Evolutionary conservation across 1,139 yeast genomes (phyloP).

Genomic region (Yamadazyma buinensis): DNA sequence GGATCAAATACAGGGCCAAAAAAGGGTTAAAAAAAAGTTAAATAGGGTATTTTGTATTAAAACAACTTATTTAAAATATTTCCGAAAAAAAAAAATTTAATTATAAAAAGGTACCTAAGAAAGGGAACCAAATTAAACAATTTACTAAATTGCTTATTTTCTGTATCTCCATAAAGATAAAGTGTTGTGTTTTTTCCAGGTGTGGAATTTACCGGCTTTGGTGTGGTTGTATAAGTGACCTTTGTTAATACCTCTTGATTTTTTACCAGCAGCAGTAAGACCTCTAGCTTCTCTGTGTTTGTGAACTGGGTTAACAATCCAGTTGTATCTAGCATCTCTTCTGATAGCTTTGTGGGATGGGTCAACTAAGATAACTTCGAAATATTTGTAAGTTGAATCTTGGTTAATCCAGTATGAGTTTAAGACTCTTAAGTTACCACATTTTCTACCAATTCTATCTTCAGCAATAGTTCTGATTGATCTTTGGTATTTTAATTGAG

Average conservation of each 20-base stretch:
- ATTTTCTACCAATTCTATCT: conserved; percentile 99
- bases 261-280: conserved; percentile 96
- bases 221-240: conserved; percentile 99
- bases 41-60: not conserved
- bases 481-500: conserved; percentile 99
- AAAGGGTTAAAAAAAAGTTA: too few relatives aligned
- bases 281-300: conserved; percentile 99
- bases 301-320: conserved; percentile 99
- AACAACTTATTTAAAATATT: too few relatives aligned
- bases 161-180: conserved; percentile 99
- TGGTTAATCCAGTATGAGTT: conserved; percentile 99
- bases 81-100: too few relatives aligned
- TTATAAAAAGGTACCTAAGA: too few relatives aligned
- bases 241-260: conserved; percentile 99
- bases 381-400: conserved; percentile 99
- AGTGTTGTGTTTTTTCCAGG: conserved; percentile 99
- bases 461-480: conserved; percentile 97
- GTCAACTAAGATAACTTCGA: conserved; percentile 93
- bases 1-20: not conserved
- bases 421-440: conserved; percentile 97
- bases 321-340: conserved; percentile 98
- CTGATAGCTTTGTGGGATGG: conserved; percentile 99
- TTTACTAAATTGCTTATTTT: conserved; percentile 48
- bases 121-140: not conserved
- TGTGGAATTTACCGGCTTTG: conserved; percentile 97